Percentiles rank a stretch among this genome's conserved stretches.
Conservation (phyloP, 768 basidiomycete species). For the Leucocoprinus leucothites region DNA sequence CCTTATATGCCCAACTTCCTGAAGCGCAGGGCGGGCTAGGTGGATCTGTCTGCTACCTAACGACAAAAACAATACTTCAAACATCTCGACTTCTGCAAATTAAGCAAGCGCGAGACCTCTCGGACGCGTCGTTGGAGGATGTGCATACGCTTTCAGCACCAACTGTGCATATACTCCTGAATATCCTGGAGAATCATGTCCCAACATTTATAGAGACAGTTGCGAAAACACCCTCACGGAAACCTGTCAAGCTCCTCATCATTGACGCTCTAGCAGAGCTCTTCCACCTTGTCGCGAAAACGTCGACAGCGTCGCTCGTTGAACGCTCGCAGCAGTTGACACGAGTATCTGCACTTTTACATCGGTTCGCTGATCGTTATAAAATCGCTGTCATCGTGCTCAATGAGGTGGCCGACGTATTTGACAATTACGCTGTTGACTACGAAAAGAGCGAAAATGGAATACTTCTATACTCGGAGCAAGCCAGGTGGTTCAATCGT, state of each 20-base stretch:
- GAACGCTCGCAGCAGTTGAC: conserved; percentile 72
- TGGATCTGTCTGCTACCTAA: conserved; percentile 76
- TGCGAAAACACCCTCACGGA: conserved; percentile 26
- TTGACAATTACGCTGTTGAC: conserved; percentile 33
- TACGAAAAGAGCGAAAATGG: conserved; percentile 21
- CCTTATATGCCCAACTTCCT: conserved; percentile 76
- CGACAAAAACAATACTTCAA: conserved; percentile 66
- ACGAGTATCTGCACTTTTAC: conserved; percentile 66
- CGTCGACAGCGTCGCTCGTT: conserved; percentile 57
- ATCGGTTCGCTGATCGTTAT: conserved; percentile 61
- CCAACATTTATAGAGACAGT: conserved; percentile 45
- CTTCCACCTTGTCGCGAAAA: conserved; percentile 64
- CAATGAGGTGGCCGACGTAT: conserved; percentile 88
- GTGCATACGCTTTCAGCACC: conserved; percentile 62
- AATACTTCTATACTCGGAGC: conserved; percentile 63
- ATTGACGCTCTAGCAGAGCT: conserved; percentile 89
- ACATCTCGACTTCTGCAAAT: conserved; percentile 71
- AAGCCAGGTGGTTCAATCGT: conserved; percentile 74
- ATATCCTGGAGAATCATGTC: conserved; percentile 52
- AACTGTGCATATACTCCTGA: conserved; percentile 50
- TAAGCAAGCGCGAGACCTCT: conserved; percentile 38
- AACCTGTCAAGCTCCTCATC: conserved; percentile 75
- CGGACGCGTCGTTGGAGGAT: conserved; percentile 45
- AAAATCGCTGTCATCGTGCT: conserved; percentile 76
- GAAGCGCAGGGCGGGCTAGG: conserved; percentile 48